Evolutionary conservation across 225 moss, liverwort and hornwort genomes (phyloP), one percentile per base, ranked within the genome.

Genomic region (Takakia lepidozioides): DNA sequence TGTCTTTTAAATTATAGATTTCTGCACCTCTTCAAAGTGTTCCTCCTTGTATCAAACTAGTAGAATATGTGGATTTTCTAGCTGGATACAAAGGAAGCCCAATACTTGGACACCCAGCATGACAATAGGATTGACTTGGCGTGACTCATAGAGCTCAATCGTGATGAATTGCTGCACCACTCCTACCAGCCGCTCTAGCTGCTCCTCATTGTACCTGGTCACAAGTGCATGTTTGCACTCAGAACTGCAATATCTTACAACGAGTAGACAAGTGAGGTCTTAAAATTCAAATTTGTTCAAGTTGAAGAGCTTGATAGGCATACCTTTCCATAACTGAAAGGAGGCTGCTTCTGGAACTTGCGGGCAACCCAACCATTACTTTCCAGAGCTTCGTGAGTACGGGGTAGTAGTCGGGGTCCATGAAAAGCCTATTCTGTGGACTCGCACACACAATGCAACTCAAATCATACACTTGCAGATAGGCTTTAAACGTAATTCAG

Each of bases 341-440:
- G 26, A 73, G 51, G 58, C 19, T 60, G 38, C 28, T 45, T 50
- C 63, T 73, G 23, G 38, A 45, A 51, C 15, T 53, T 35, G 48
- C 34, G 29, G 73, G 73, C 34, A 73, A 39, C 19, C 53, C 54
- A 38, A 73, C 52, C 30, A 73, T 59, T 1, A 73, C 38, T 42
- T 54, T 67, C 73, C 73, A 73, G n/a, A 73, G 55, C 62, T 73
- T 73, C 8, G 73, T 55, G 8, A 73, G 68, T 15, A 73, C 62
- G 5, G n/a, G 16, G 36, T 63, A 47, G 51, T 63, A 63, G 29
- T 68, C 73, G 38, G 67, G 73, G 46, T 63, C 54, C 49, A 59
- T 63, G 49, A 73, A 73, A 10, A 73, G 59, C 59, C 57, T 73
- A 62, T 73, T 73, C 73, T 73, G 72, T 47, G 44, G 54, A 44